Evolutionary conservation across 1,284 basidiomycete genomes (phyloP), one percentile per base, ranked within the genome.

Genomic region (Moesziomyces antarcticus): DNA sequence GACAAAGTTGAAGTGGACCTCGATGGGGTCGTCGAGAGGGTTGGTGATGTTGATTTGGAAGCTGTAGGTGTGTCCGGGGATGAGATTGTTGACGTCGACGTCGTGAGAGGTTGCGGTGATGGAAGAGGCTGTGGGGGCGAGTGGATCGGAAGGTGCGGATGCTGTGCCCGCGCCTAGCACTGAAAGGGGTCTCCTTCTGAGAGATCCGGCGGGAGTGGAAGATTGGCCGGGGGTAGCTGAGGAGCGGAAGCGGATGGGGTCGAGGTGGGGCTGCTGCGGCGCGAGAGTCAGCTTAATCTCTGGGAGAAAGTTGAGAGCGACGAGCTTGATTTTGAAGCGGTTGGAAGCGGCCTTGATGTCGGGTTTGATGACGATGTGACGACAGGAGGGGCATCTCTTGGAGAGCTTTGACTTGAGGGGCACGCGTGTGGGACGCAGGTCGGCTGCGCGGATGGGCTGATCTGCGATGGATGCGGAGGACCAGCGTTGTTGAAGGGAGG

Each of bases 321-420:
- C 92, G 48, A 97, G 90, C 84, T 97, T 97, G 86, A 99, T 98
- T 86, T 98, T 98, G 89, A 92, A 97, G 7, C 93, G 89, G 35
- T 93, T 91, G 7, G 92, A 93, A 77, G 93, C 92, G 0, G 94
- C 91, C 84, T 98, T 99, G 79, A 94, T 92, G 84, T 99, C 97
- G 1, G 97, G 97, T 82, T 97, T 97, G 85, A 98, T 96, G 65
- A 99, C 89, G 75, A 98, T 96, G 85, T 98, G 96, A 16, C 92
- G 90, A 84, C 97, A 99, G 3, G 88, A 88, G 6, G 93, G 91
- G 86, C 97, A 99, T 7, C 97, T 92, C 85, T 98, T 98, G 3
- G 94, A 94, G 51, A 92, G 89, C 85, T 98, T 98, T 0, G 94
- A 92, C 69, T 92, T 91, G 3, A 99, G 88, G 0, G 93, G 93